Evolutionary conservation across 495 filamentous ascomycete genomes (phyloP).

Genomic region (Neurospora tetrasperma): DNA sequence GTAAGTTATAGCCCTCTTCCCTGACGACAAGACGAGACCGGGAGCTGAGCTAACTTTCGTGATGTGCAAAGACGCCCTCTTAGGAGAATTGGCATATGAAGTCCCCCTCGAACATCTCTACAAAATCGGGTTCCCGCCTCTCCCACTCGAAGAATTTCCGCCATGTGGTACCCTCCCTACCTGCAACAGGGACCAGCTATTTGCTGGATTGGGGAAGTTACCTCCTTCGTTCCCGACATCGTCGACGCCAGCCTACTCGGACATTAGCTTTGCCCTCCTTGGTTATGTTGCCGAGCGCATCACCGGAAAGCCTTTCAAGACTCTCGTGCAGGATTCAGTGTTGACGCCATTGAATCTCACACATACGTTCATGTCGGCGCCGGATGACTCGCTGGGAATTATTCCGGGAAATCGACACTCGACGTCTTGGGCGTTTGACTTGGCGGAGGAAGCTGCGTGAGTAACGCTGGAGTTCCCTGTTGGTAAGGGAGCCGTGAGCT

Average conservation of each 20-base stretch:
- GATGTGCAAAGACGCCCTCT: constrained; percentile 25
- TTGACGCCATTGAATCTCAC: constrained; percentile 35
- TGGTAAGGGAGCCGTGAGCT: constrained; percentile 1
- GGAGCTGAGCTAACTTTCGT: too few species aligned
- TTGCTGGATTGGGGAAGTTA: constrained; percentile 20
- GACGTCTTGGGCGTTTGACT: constrained; percentile 23
- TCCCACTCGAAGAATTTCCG: constrained; percentile 34
- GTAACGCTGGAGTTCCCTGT: background rate
- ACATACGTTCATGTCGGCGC: constrained; percentile 25
- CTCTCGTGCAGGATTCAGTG: constrained; percentile 30
- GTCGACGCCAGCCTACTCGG: constrained; percentile 29
- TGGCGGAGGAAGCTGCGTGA: constrained; percentile 29
- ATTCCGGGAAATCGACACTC: constrained; percentile 23
- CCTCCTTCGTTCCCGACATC: constrained; percentile 29
- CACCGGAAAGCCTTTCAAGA: constrained; percentile 24
- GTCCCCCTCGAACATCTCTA: constrained; percentile 13
- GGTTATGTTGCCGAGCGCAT: constrained; percentile 29
- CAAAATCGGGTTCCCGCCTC: constrained; percentile 22
- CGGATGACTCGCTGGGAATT: constrained; percentile 22
- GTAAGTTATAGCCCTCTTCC: constrained; percentile 5
- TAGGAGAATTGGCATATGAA: constrained; percentile 31
- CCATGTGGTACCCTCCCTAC: constrained; percentile 32
- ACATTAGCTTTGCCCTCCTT: constrained; percentile 31
- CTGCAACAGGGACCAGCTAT: constrained; percentile 31
- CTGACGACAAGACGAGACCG: too few species aligned